These are phyloP conservation scores for Dendrobium officinale DNA, from an alignment of 106 monocot species.

Conservation along the genomic window DNA sequence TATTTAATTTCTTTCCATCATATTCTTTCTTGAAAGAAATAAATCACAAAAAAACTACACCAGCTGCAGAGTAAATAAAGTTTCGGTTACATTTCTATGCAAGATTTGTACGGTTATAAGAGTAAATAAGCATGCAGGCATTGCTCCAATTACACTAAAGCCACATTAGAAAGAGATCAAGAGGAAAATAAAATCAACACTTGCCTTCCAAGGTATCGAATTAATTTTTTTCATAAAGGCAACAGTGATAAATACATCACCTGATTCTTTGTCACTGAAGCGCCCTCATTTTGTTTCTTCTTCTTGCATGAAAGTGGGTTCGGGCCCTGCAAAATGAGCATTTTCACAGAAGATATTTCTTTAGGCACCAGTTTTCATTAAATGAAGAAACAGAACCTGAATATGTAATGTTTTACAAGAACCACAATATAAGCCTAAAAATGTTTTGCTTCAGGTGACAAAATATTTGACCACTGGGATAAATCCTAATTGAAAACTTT, in stretches of 20 bases:
- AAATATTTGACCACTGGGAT: not conserved
- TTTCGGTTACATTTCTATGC: too few relatives aligned
- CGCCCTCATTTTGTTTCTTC: constrained; percentile 34
- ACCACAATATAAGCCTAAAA: not conserved
- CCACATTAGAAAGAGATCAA: too few relatives aligned
- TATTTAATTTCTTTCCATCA: too few relatives aligned
- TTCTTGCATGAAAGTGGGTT: constrained; percentile 80
- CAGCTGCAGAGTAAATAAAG: too few relatives aligned
- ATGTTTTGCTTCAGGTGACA: not conserved
- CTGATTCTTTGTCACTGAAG: constrained; percentile 27
- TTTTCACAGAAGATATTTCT: not conserved
- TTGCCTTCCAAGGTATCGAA: too few relatives aligned
- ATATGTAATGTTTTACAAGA: not conserved
- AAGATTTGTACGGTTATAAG: too few relatives aligned
- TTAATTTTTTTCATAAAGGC: not conserved
- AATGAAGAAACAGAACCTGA: not conserved
- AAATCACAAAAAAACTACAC: too few relatives aligned
- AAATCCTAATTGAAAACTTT: not conserved
- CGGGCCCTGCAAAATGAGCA: constrained; percentile 37
- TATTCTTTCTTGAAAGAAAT: too few relatives aligned
- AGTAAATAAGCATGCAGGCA: too few relatives aligned
- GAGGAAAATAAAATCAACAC: too few relatives aligned
- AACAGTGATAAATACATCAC: constrained; percentile 9
- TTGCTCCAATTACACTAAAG: too few relatives aligned
- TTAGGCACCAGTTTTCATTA: not conserved